Evolutionary conservation across 1,139 yeast species (phyloP).

Genomic region (Candida dubliniensis): DNA sequence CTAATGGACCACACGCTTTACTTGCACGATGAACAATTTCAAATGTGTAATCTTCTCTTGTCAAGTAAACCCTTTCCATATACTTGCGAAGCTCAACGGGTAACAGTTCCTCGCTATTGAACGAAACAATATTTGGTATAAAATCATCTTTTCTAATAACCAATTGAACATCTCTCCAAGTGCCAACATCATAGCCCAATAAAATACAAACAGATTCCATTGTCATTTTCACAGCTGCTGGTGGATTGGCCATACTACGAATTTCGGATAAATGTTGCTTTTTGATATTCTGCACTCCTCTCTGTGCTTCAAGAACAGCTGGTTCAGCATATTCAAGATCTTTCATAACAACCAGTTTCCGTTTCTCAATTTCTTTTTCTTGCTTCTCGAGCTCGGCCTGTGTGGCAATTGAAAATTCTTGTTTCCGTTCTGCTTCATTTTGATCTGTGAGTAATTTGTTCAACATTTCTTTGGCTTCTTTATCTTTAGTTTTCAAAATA

Average conservation of each 20-base stretch:
- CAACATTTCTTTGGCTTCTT: constrained; percentile 70
- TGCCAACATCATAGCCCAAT: constrained; percentile 65
- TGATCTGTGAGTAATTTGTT: constrained; percentile 82
- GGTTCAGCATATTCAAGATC: constrained; percentile 83
- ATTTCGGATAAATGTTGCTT: constrained; percentile 90
- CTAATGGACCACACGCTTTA: constrained; percentile 91
- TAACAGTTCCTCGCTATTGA: constrained; percentile 63
- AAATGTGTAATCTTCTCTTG: constrained; percentile 63
- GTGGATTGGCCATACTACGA: constrained; percentile 89
- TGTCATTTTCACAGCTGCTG: constrained; percentile 80
- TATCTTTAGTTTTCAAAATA: constrained; percentile 54
- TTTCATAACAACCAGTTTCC: constrained; percentile 55
- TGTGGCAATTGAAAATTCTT: constrained; percentile 79
- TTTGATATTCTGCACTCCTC: constrained; percentile 86
- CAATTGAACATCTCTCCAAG: constrained; percentile 86
- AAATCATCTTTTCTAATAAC: constrained; percentile 84
- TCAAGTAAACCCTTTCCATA: constrained; percentile 62
- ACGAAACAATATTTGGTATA: constrained; percentile 77
- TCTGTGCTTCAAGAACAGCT: constrained; percentile 77
- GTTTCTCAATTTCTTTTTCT: constrained; percentile 57
- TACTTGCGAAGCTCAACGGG: constrained; percentile 49
- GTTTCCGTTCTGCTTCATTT: constrained; percentile 88
- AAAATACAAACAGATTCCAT: constrained; percentile 86
- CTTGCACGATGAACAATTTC: constrained; percentile 86
- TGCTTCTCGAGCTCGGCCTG: constrained; percentile 70